These are phyloP conservation scores for Cryptosporidium baileyi DNA, from an alignment of 169 alveolate genomes.

Conservation along the genomic window DNA sequence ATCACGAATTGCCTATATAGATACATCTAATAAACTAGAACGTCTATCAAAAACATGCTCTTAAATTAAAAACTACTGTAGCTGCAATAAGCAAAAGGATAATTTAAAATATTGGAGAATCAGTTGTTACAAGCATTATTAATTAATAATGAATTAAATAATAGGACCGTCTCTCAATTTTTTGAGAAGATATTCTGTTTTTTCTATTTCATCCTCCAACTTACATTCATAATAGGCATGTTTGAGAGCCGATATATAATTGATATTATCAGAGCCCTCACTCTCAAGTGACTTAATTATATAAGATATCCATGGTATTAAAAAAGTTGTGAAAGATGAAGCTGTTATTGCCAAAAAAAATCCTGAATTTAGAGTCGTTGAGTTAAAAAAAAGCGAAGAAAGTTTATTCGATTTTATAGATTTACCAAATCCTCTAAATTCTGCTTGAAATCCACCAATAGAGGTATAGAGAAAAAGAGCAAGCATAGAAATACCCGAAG, in stretches of 20 bases:
- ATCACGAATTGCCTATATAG: too few species aligned
- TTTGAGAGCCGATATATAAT: slow-evolving; percentile 27
- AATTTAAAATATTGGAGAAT: too few species aligned
- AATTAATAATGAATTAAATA: neutral
- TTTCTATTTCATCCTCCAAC: slow-evolving; percentile 55
- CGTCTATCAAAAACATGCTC: too few species aligned
- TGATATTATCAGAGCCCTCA: neutral
- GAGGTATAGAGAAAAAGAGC: slow-evolving; percentile 17
- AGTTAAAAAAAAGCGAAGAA: slow-evolving; percentile 52
- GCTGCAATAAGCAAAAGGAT: too few species aligned
- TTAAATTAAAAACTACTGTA: too few species aligned
- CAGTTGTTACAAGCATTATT: too few species aligned
- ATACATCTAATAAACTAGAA: too few species aligned
- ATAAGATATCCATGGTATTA: slow-evolving; percentile 43
- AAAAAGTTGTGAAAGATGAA: slow-evolving; percentile 21
- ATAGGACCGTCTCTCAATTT: slow-evolving; percentile 32
- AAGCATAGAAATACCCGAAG: slow-evolving; percentile 12
- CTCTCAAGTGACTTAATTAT: slow-evolving; percentile 11
- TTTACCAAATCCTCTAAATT: slow-evolving; percentile 34
- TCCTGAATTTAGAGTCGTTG: slow-evolving; percentile 37
- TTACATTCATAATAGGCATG: slow-evolving; percentile 29
- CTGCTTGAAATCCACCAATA: slow-evolving; percentile 60
- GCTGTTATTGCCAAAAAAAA: slow-evolving; percentile 39
- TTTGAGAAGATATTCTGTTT: slow-evolving; percentile 18
- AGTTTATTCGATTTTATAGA: slow-evolving; percentile 30